phyloP scores from a whole-genome alignment of 495 filamentous ascomycete species.

The Cairneyella variabilis region DNA sequence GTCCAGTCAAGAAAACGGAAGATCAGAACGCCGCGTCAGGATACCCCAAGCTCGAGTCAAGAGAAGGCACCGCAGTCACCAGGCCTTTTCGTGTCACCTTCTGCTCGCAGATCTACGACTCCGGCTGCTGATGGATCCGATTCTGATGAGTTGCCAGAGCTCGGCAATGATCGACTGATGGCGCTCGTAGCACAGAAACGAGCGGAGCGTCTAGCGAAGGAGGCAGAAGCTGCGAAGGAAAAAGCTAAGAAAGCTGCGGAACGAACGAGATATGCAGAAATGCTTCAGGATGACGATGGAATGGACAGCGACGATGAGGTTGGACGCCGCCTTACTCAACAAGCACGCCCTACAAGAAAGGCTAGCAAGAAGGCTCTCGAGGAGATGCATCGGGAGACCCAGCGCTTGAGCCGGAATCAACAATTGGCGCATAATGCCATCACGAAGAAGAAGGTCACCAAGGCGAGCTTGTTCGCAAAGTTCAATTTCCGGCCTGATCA shows the following conservation, averaged over 20 bases:
- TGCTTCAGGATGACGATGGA: slow-evolving; percentile 39
- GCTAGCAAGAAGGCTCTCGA: slow-evolving; percentile 96
- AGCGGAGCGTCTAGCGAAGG: slow-evolving; percentile 61
- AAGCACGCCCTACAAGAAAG: slow-evolving; percentile 69
- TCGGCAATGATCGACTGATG: slow-evolving; percentile 55
- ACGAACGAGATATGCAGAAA: slow-evolving; percentile 23
- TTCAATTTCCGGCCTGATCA: slow-evolving; percentile 64
- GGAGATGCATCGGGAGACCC: slow-evolving; percentile 90
- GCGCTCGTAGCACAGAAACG: slow-evolving; percentile 70
- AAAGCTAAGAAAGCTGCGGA: slow-evolving; percentile 47
- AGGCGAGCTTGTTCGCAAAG: slow-evolving; percentile 74
- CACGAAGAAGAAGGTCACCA: slow-evolving; percentile 89
- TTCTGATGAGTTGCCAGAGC: slow-evolving; percentile 42
- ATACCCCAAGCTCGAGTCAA: slow-evolving; percentile 30
- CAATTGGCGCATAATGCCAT: slow-evolving; percentile 87
- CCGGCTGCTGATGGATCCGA: slow-evolving; percentile 30
- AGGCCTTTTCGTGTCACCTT: slow-evolving; percentile 41
- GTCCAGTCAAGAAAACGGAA: slow-evolving; percentile 22
- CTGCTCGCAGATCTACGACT: slow-evolving; percentile 21
- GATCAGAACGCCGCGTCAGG: slow-evolving; percentile 13
- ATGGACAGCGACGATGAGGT: slow-evolving; percentile 52
- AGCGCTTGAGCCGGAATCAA: slow-evolving; percentile 83
- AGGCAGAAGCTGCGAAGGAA: slow-evolving; percentile 50
- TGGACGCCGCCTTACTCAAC: slow-evolving; percentile 57
- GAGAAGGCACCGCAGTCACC: slow-evolving; percentile 36